These are phyloP conservation scores for Coleophoma eucalyptorum DNA, from an alignment of 2,329 filamentous ascomycete species.

Conservation along the genomic window DNA sequence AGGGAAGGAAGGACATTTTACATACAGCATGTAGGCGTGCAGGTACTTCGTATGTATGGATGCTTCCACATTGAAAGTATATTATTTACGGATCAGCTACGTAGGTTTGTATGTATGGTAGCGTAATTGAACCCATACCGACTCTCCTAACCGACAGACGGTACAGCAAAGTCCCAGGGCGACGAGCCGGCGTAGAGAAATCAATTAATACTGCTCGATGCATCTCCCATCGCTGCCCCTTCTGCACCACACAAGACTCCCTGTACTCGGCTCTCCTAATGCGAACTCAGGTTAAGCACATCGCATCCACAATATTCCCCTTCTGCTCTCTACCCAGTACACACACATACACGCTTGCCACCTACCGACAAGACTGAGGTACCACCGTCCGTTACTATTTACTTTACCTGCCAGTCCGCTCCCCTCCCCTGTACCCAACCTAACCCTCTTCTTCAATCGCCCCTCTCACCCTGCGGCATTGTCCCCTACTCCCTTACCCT, in stretches of 20 bases:
- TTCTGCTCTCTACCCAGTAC: neutral
- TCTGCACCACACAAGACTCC: neutral
- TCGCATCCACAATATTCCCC: neutral
- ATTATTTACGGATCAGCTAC: too few relatives aligned
- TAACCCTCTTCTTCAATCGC: neutral
- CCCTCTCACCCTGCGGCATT: neutral
- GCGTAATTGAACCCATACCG: neutral
- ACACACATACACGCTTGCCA: too few relatives aligned
- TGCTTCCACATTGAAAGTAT: too few relatives aligned
- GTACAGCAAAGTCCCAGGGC: neutral
- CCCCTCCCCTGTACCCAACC: neutral
- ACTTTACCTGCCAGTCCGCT: too few relatives aligned
- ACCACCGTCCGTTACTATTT: too few relatives aligned
- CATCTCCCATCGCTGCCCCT: neutral
- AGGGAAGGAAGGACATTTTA: too few relatives aligned
- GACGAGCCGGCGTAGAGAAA: neutral
- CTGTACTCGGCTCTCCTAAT: neutral
- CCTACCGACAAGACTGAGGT: too few relatives aligned
- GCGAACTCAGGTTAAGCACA: neutral
- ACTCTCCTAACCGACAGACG: neutral
- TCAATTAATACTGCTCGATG: neutral
- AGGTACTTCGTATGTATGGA: too few relatives aligned
- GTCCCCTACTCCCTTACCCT: too few relatives aligned
- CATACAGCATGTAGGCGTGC: too few relatives aligned
- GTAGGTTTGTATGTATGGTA: too few relatives aligned